These are phyloP conservation scores for Hortaea werneckii DNA, from an alignment of 2,329 filamentous ascomycete genomes.

Conservation along the genomic window DNA sequence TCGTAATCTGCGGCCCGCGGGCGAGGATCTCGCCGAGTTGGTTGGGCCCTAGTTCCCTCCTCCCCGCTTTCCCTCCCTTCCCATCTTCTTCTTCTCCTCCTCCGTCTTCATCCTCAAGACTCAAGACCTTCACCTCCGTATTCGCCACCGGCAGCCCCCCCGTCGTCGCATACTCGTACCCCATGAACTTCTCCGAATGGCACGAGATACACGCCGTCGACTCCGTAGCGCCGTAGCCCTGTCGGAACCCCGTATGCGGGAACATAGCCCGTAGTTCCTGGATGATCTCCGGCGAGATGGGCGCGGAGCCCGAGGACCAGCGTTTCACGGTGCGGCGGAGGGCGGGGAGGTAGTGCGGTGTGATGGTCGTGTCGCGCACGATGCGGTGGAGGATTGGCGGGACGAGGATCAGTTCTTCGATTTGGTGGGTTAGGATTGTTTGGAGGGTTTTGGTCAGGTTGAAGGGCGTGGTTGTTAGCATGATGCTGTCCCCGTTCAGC, in stretches of 20 bases:
- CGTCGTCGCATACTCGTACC: constrained; percentile 47
- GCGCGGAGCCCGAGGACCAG: constrained; percentile 52
- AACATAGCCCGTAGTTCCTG: constrained; percentile 45
- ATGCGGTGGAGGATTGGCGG: constrained; percentile 52
- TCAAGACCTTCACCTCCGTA: constrained; percentile 50
- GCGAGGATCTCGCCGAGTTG: constrained; percentile 40
- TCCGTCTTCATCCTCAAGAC: constrained; percentile 38
- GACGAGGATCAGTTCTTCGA: constrained; percentile 47
- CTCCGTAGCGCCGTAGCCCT: constrained; percentile 62
- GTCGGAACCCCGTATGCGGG: constrained; percentile 50
- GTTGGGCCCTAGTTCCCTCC: constrained; percentile 31
- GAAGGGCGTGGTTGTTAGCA: too few relatives aligned
- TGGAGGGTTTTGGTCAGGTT: constrained; percentile 49
- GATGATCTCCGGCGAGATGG: constrained; percentile 47
- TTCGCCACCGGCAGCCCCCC: constrained; percentile 48
- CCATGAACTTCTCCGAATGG: constrained; percentile 46
- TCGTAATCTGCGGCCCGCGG: constrained; percentile 28
- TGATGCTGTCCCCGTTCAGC: constrained; percentile 52
- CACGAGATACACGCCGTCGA: constrained; percentile 52
- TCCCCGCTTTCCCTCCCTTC: too few relatives aligned
- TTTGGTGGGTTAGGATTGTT: constrained; percentile 39
- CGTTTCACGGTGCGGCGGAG: constrained; percentile 36
- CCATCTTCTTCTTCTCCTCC: constrained; percentile 29
- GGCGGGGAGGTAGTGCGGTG: constrained; percentile 43
- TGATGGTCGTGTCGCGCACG: constrained; percentile 44